Evolutionary conservation across 352 stramenopile species (phyloP), one percentile per base, ranked within the genome.

Genomic region (Globisporangium perplexum): DNA sequence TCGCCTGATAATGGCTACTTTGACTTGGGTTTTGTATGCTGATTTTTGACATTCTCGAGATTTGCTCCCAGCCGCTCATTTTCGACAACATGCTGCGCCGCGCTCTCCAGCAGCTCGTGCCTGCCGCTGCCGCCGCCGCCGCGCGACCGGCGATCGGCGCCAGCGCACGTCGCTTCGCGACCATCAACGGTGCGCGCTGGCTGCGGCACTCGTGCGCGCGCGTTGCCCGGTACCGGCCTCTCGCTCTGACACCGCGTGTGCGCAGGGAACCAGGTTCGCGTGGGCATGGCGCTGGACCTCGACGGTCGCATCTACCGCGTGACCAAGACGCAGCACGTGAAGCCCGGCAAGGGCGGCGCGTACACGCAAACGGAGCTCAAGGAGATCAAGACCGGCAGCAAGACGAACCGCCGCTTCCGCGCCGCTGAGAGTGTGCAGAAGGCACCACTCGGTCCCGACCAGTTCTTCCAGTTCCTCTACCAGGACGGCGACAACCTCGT

Each of bases 381-480:
- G 62, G 84, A 94, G 62, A 90, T 93, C 52, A 92, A 90, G 72
- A 92, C 82, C 0, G 84, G 84, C 54, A 73, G 66, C 68, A 93
- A 88, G 68, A 90, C 79, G 44, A 94, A 86, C 60, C 73, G 75
- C 28, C 84, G 84, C 46, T 93, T 94, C 62, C 82, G 84, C 23
- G 78, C 84, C 6, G 80, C 84, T 4, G 84, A 94, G 68, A 87
- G 55, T 8, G 79, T 94, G 26, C 72, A 76, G 51, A 92, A 94
- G 66, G 84, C 82, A 12, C 74, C 84, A 11, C 61, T 94, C 8
- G 79, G 74, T 0, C 82, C 72, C 1, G 82, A 92, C 47, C 66
- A 90, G 55, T 68, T 64, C 58, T 93, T 86, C 59, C 84, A 94
- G 67, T 92, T 88, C 68, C 60, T 94, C 23, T 94, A 94, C 71